A percentile compares a stretch with the other conserved stretches of the same genome.
These are phyloP conservation scores for Fraxinus floribunda DNA, from an alignment of 305 asterid genomes.

Conservation along the genomic window DNA sequence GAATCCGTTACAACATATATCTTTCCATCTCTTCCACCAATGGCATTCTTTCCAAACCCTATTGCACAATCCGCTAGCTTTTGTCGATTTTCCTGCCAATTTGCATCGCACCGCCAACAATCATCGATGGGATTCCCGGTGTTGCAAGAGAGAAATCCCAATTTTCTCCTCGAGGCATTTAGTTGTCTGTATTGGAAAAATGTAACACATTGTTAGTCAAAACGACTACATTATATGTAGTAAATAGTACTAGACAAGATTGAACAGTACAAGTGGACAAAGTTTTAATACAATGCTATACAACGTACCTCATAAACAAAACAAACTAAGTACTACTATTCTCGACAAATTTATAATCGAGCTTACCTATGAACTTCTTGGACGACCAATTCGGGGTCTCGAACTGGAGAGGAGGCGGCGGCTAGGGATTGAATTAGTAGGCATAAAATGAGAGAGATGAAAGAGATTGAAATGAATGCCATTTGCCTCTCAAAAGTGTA, in stretches of 20 bases:
- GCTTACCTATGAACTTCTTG: conserved; percentile 63
- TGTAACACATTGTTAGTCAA: conserved; percentile 2
- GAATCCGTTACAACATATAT: conserved; percentile 63
- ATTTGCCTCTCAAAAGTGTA: conserved; percentile 9
- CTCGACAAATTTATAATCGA: not conserved
- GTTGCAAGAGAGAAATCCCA: conserved; percentile 63
- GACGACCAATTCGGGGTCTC: conserved; percentile 53
- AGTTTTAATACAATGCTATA: not conserved
- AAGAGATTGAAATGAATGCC: conserved; percentile 34
- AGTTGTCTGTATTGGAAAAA: conserved; percentile 37
- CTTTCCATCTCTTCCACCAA: conserved; percentile 61
- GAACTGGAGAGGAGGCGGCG: conserved; percentile 45
- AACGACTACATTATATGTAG: not conserved
- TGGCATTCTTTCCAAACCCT: conserved; percentile 69
- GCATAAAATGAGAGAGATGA: conserved; percentile 26
- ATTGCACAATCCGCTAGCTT: conserved; percentile 66
- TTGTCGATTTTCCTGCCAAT: conserved; percentile 63
- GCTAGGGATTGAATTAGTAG: conserved; percentile 37
- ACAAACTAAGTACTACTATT: not conserved
- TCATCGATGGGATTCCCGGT: conserved; percentile 78
- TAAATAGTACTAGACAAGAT: not conserved
- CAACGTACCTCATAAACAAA: not conserved
- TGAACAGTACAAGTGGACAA: not conserved
- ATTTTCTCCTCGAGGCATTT: conserved; percentile 60
- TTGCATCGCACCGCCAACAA: conserved; percentile 71